Conservation (phyloP, 176 grass and related monocot species). For the Hyparrhenia diplandra region DNA sequence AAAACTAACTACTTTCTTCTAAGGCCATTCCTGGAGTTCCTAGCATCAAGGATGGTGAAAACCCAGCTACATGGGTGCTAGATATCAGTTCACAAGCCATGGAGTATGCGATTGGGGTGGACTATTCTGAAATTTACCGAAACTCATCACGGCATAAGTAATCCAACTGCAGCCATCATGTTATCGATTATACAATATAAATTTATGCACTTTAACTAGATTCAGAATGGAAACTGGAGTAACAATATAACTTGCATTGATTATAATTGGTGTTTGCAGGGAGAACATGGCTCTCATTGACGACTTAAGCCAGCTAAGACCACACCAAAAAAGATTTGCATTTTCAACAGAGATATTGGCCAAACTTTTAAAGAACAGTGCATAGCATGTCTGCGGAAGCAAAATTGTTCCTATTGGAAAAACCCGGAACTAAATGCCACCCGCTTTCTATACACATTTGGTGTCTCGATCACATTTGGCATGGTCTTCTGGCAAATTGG, state of each 20-base stretch:
- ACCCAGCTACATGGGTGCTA: conserved; percentile 78
- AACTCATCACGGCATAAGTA: conserved; percentile 27
- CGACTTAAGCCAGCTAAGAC: conserved; percentile 36
- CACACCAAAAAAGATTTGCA: conserved; percentile 34
- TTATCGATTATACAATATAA: background rate
- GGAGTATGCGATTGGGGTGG: conserved; percentile 54
- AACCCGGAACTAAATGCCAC: conserved; percentile 82
- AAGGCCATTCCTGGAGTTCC: conserved; percentile 80
- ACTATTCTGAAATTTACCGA: conserved; percentile 69
- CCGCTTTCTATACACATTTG: conserved; percentile 68
- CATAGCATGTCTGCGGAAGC: conserved; percentile 77
- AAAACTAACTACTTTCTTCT: background rate
- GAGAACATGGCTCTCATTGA: conserved; percentile 64
- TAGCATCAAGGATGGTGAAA: conserved; percentile 62
- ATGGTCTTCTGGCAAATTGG: conserved; percentile 82
- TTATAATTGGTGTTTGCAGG: conserved; percentile 26
- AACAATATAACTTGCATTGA: too few species aligned
- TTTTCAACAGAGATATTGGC: conserved; percentile 59
- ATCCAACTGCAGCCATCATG: background rate
- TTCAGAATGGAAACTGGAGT: background rate
- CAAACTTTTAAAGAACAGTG: conserved; percentile 58
- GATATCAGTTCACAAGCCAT: conserved; percentile 63
- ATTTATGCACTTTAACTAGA: background rate
- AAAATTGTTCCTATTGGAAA: conserved; percentile 81
- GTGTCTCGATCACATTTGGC: conserved; percentile 65